Evolutionary conservation across 768 basidiomycete genomes (phyloP), one percentile per base, ranked within the genome.

Genomic region (Boletus rex-veris): DNA sequence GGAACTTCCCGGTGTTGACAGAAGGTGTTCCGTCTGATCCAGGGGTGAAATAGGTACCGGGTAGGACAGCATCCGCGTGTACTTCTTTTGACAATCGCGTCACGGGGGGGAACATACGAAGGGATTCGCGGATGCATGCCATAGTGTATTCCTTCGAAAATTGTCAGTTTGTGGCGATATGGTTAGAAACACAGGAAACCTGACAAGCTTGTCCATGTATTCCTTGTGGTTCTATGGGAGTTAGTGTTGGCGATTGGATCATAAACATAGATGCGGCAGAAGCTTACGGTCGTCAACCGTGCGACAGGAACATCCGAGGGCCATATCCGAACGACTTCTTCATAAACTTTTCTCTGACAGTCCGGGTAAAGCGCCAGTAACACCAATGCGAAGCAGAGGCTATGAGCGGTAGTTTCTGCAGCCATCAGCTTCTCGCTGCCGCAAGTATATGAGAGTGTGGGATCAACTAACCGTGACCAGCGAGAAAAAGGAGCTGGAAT

Each of bases 281-380:
- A 15, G 48, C 71, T 45, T 58, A 79, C 77, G 4, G 68, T 64
- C 37, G 60, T 35, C 38, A 60, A 24, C 28, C 50, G 62, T 11
- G 59, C 44, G 12, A 64, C 57, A 7, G 76, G 69, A 8, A 50
- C 47, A 15, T 70, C 72, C 4, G 68, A 58, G 10, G 78, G 76
- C 75, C 78, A 79, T n/a, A 77, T 39, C 12, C 45, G 50, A 7
- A 46, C 31, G 7, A 73, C 62, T 49, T 82, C 79, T 33, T 77
- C 70, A 45, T 72, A 75, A 0, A 83, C 57, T 50, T 72, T 77
- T 24, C 73, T 64, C 58, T 84, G 82, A 33, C 70, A 68, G 1
- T 78, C 77, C 2, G 80, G 80, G 58, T 81, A 65, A 12, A 82
- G 66, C 3, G 82, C 82, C 8, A 84, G 64, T 14, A 79, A 66